A percentile compares a stretch with the other conserved stretches of the same genome.
Evolutionary conservation across 352 stramenopile species (phyloP).

Genomic region (Nothophytophthora sp.): DNA sequence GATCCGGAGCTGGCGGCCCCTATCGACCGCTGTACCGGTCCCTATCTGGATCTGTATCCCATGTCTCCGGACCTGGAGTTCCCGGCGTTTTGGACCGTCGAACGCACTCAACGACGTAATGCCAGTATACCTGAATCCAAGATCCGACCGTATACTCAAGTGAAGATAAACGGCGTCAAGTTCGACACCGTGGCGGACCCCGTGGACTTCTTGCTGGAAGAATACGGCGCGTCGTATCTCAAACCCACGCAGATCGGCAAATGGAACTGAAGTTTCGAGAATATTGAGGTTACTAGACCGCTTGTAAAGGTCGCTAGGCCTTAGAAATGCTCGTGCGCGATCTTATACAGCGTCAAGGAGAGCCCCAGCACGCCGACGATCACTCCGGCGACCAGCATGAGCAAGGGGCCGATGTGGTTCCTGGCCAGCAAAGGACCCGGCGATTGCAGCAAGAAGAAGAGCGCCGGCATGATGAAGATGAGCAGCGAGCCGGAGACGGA

Average conservation of each 20-base stretch:
- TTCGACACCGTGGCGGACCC: constrained; percentile 45
- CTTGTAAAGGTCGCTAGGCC: constrained; percentile 12
- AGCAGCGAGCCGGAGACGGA: constrained; percentile 75
- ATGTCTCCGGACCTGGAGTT: constrained; percentile 22
- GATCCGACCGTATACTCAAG: constrained; percentile 29
- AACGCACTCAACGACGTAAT: constrained; percentile 13
- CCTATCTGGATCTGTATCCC: constrained; percentile 48
- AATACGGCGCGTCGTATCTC: constrained; percentile 42
- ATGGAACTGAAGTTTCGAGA: constrained; percentile 4
- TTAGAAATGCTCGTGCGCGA: constrained; percentile 41
- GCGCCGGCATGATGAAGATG: constrained; percentile 81
- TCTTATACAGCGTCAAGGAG: constrained; percentile 47
- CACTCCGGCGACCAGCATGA: constrained; percentile 57
- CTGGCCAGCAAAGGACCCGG: constrained; percentile 37
- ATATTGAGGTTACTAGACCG: no score
- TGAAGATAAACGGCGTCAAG: constrained; percentile 33
- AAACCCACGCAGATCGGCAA: constrained; percentile 12
- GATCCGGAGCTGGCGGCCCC: constrained; percentile 23
- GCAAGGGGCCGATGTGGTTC: constrained; percentile 45
- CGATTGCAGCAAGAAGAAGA: constrained; percentile 76
- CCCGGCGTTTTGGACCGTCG: constrained; percentile 12
- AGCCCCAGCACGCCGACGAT: constrained; percentile 43
- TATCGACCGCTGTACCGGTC: constrained; percentile 27
- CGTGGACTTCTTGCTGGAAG: constrained; percentile 41
- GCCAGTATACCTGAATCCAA: constrained; percentile 21